phyloP scores from a whole-genome alignment of 805 yeast species.

The Candida piceae region DNA sequence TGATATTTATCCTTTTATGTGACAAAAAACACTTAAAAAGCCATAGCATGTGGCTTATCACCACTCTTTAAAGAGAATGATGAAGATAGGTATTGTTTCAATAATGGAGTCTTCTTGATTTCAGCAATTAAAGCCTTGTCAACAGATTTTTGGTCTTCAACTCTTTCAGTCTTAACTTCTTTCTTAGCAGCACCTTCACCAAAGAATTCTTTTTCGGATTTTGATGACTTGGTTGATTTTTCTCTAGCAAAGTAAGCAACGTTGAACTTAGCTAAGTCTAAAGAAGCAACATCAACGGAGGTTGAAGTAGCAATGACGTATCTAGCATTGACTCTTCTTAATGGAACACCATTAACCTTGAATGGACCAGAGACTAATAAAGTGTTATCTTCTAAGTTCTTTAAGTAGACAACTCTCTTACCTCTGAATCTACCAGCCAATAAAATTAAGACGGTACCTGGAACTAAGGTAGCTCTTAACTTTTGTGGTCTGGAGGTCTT shows the following conservation, averaged over 20 bases:
- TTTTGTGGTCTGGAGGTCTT: conserved; percentile 90
- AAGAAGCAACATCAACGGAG: conserved; percentile 68
- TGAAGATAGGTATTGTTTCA: conserved; percentile 93
- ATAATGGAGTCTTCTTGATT: conserved; percentile 96
- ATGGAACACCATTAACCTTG: conserved; percentile 99
- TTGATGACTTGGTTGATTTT: conserved; percentile 73
- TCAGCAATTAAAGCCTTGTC: conserved; percentile 90
- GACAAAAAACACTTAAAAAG: conserved; percentile 57
- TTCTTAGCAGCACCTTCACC: conserved; percentile 73
- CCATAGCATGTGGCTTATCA: conserved; percentile 97
- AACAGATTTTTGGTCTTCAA: conserved; percentile 94
- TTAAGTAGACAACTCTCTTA: conserved; percentile 98
- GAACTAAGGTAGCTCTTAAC: conserved; percentile 68
- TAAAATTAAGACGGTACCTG: conserved; percentile 61
- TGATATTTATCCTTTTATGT: neutral
- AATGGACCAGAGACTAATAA: conserved; percentile 97
- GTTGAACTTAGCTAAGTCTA: conserved; percentile 86
- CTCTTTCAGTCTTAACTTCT: conserved; percentile 89
- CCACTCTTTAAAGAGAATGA: conserved; percentile 96
- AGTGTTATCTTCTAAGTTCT: conserved; percentile 96
- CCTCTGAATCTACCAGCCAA: conserved; percentile 99
- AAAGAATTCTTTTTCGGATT: conserved; percentile 92
- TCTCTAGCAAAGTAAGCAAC: conserved; percentile 97
- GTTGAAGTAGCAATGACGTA: conserved; percentile 99
- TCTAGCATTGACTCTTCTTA: conserved; percentile 98